Evolutionary conservation across 352 stramenopile species (phyloP), one percentile per base, ranked within the genome.

Genomic region (Blastocystis hominis): DNA sequence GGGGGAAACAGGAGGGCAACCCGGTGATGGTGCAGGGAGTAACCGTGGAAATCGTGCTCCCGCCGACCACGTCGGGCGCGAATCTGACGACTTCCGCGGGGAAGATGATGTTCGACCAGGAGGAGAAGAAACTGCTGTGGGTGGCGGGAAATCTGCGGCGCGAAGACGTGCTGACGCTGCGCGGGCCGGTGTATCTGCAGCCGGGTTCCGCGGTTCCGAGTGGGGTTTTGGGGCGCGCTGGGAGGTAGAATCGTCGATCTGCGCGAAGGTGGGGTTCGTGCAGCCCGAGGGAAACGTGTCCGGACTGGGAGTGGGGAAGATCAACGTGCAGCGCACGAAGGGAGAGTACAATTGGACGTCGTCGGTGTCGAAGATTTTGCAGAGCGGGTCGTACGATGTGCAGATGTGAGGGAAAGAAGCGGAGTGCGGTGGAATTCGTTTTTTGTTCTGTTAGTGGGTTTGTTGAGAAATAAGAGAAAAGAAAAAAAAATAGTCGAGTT

Each of bases 261-360:
- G 59, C 42, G 46, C 68, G 46, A 44, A 30, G 24, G 15, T 78
- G 68, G 38, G 24, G 20, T 78, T 78, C 42, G 68, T 78, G 0
- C 68, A 78, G 42, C 10, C 24, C 17, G 68, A 78, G 13, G 40
- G 36, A 15, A 56, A 36, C n/a, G n/a, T 78, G 36, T 78, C 68
- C 20, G 68, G 68, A 62, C 42, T 78, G 68, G 62, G 20, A 30
- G 47, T 78, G 42, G 46, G 68, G n/a, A 78, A 78, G 68, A 55
- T 61, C 5, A 78, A 40, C 17, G 68, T 46, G 68, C 38, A 78
- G 53, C 68, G 68, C n/a, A 46, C 62, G 68, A n/a, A 44, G 42
- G 68, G 68, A 13, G 68, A 78, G 34, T 78, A 78, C 40, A 30
- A 50, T 17, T 20, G 59, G 34, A 34, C 24, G 15, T 78, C 68